Conservation (phyloP, 2,329 filamentous ascomycete species). For the Fusarium haematococcum region DNA sequence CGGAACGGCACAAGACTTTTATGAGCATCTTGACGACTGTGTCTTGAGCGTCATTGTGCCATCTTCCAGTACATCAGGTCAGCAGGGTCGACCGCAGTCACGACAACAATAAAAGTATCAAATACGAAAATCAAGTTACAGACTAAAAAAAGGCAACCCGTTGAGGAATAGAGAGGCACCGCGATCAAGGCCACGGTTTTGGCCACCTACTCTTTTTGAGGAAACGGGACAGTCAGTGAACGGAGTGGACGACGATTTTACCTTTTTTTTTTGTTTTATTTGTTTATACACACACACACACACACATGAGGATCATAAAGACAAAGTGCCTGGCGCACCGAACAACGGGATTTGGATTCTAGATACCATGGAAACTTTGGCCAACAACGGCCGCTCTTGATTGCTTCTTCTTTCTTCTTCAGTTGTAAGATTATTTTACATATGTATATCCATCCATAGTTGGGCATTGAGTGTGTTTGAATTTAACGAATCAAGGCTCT, state of each 20-base stretch:
- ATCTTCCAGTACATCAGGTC: conserved; percentile 39
- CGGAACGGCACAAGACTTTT: conserved; percentile 91
- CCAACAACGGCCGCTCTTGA: conserved; percentile 15
- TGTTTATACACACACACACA: conserved; percentile 1
- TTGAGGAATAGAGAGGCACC: background rate
- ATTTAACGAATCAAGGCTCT: background rate
- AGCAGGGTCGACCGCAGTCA: conserved; percentile 22
- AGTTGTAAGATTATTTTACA: conserved; percentile 18
- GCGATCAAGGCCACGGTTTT: conserved; percentile 17
- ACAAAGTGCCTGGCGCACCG: conserved; percentile 35
- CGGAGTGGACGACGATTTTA: conserved; percentile 3
- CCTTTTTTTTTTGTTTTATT: conserved; percentile 22
- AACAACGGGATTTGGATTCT: conserved; percentile 31
- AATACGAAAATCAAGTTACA: background rate
- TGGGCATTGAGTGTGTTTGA: conserved; percentile 13
- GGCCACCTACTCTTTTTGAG: conserved; percentile 6
- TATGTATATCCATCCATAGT: conserved; percentile 5
- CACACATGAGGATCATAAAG: conserved; percentile 24
- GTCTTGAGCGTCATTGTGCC: conserved; percentile 69
- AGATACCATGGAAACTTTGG: conserved; percentile 37
- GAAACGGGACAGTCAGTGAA: conserved; percentile 14
- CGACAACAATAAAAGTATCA: conserved; percentile 11
- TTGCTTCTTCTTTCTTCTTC: conserved; percentile 9
- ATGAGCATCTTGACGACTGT: conserved; percentile 87
- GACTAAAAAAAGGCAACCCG: background rate